A percentile compares a stretch with the other conserved stretches of the same genome.
phyloP scores from a whole-genome alignment of 2,329 filamentous ascomycete genomes.

The Stemphylium vesicarium region DNA sequence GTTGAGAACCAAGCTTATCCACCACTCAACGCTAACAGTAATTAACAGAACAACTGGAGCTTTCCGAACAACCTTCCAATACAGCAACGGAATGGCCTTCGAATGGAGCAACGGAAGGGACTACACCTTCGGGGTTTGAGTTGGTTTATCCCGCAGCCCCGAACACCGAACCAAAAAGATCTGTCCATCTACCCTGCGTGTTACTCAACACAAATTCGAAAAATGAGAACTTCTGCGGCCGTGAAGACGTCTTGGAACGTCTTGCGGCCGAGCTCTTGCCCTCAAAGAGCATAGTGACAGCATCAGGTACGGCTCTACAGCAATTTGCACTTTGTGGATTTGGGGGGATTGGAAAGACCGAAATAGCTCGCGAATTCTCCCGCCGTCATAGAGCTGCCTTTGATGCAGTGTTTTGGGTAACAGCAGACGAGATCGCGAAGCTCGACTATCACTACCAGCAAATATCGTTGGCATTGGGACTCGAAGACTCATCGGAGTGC shows the following conservation, averaged over 20 bases:
- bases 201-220: constrained; percentile 1
- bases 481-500: not conserved
- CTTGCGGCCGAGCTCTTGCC: too few relatives aligned
- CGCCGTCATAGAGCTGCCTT: constrained; percentile 7
- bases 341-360: constrained; percentile 25
- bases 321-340: constrained; percentile 13
- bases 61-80: not conserved
- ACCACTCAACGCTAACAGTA: not conserved
- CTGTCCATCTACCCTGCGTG: constrained; percentile 6
- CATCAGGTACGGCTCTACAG: not conserved
- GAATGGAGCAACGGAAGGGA: constrained; percentile 1
- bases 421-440: too few relatives aligned
- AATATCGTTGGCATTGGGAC: too few relatives aligned
- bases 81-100: constrained; percentile 1
- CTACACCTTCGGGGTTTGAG: constrained; percentile 1
- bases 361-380: constrained; percentile 21
- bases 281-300: too few relatives aligned
- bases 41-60: not conserved
- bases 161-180: constrained; percentile 3
- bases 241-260: too few relatives aligned
- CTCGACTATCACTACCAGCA: too few relatives aligned
- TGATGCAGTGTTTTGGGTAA: constrained; percentile 10
- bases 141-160: not conserved
- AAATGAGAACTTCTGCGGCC: not conserved
- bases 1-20: not conserved